Percentiles rank a stretch among this genome's conserved stretches.
phyloP scores from a whole-genome alignment of 495 filamentous ascomycete genomes.

The Podospora bellae-mahoneyi region DNA sequence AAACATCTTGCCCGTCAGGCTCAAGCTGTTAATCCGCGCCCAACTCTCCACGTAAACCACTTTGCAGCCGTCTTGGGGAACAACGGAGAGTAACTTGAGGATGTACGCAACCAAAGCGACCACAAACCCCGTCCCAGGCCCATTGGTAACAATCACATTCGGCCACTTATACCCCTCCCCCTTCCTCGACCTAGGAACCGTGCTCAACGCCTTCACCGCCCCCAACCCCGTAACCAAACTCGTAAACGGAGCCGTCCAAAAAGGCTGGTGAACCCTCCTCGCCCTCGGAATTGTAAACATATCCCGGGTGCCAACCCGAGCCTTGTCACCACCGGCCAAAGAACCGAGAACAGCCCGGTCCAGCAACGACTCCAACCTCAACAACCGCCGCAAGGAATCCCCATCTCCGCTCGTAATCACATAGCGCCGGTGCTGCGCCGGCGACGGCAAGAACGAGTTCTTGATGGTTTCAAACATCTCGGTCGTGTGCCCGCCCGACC shows the following conservation, averaged over 20 bases:
- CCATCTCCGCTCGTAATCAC: slow-evolving; percentile 72
- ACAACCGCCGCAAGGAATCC: slow-evolving; percentile 52
- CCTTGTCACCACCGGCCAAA: background rate
- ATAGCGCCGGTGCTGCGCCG: slow-evolving; percentile 72
- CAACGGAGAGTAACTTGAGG: slow-evolving; percentile 58
- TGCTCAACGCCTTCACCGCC: slow-evolving; percentile 47
- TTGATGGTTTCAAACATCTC: slow-evolving; percentile 85
- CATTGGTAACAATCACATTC: slow-evolving; percentile 76
- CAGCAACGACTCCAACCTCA: slow-evolving; percentile 37
- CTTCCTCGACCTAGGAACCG: slow-evolving; percentile 26
- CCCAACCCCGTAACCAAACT: slow-evolving; percentile 53
- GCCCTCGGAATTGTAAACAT: slow-evolving; percentile 66
- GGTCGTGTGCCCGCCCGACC: slow-evolving; percentile 88
- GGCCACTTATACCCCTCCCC: slow-evolving; percentile 36
- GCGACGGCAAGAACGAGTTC: slow-evolving; percentile 39
- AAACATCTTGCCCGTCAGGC: slow-evolving; percentile 74
- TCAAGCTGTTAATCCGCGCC: slow-evolving; percentile 75
- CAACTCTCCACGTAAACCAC: slow-evolving; percentile 89
- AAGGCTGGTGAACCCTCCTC: slow-evolving; percentile 71
- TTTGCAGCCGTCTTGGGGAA: slow-evolving; percentile 42
- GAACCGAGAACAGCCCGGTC: slow-evolving; percentile 20
- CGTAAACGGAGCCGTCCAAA: slow-evolving; percentile 59
- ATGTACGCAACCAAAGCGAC: slow-evolving; percentile 65
- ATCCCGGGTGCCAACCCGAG: slow-evolving; percentile 45
- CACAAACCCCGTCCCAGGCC: slow-evolving; percentile 81